Evolutionary conservation across 306 rosid species (phyloP), one percentile per base, ranked within the genome.

Genomic region (Echinosophora koreensis): DNA sequence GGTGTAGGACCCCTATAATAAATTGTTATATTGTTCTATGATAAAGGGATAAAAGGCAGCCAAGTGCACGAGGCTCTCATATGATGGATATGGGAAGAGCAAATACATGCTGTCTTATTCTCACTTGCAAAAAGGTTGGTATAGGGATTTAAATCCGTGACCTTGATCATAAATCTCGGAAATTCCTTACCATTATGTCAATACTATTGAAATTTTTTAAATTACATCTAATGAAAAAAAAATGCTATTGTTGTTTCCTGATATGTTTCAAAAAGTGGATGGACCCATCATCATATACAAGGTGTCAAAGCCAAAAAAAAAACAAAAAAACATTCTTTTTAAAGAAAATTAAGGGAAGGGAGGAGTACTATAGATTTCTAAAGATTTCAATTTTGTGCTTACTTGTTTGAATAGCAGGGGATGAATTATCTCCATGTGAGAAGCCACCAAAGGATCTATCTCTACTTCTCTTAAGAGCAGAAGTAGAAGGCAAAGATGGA

Each of bases 381-480:
- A 30, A 16, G 14, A 39, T 54, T n/a, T 71, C 0, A 73, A 68
- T 4, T 67, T 37, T 39, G 6, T 39, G 55, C 73, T 74, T 77
- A 89, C 93, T 69, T 80, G 35, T 80, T 37, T 71, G 35, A 34
- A 70, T 39, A 51, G 56, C 76, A 70, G 77, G n/a, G n/a, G 86
- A 80, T 13, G 83, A 62, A 32, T 37, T 47, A 2, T 37, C 54
- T 22, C 56, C 16, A 8, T 10, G 79, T 11, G 81, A 54, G 65
- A 74, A 42, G 14, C 10, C 14, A 44, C 13, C 54, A 4, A 34
- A 78, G 6, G 66, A 18, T 28, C n/a, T 30, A 8, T 80, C 77
- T 6, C 93, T 82, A 8, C 46, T 71, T 85, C 93, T 81, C 71
- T 89, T 89, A 39, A 71, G 38, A 47, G 73, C 82, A 67, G 71